Base-by-base conservation (phyloP, 2,329 filamentous ascomycete genomes). In the Ophiocordyceps sinensis region DNA sequence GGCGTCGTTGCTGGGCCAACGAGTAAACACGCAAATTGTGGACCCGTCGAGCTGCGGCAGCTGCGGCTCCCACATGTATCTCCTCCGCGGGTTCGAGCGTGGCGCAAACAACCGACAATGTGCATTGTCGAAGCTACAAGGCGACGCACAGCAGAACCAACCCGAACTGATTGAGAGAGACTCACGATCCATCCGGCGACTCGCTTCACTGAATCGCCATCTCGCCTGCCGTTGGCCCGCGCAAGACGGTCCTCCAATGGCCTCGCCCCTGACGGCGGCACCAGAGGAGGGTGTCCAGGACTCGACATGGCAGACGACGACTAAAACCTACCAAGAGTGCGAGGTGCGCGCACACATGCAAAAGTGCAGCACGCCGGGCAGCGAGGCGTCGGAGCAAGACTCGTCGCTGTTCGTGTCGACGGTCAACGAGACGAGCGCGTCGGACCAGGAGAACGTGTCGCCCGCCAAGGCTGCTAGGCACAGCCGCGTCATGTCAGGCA, bases 401-500 rank as follows among this genome's bases (percentile, higher is more conserved):
- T 23, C 54, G 6, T 54, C 54, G 12, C 52, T 56, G 2, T 56
- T 54, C 34, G 44, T 51, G 30, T 51, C 53, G 15, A 40, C 54
- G 19, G 47, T 59, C 42, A 57, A 53, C 48, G 62, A 64, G 34
- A 56, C 49, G 13, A 41, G 41, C 9, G 44, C 44, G 23, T 44
- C 50, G 29, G 62, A 63, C 45, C 63, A 71, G 50, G 66, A 73
- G 53, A 67, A 73, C 54, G 47, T 61, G 31, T 66, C 65, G 35
- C 64, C 68, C 11, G 60, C 61, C 38, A 71, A 71, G 49, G 54
- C 59, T 8, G 19, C 42, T 7, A 15, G 70, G 38, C 66, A 70
- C 44, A 75, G 71, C 19, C 68, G 73, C 46, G 68, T 77, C 47
- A 59, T 76, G 41, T 75, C 73, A 29, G 73, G 73, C 42, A 67